Base-by-base conservation (phyloP, 1,284 basidiomycete species). In the Lentinula novae-zelandiae region DNA sequence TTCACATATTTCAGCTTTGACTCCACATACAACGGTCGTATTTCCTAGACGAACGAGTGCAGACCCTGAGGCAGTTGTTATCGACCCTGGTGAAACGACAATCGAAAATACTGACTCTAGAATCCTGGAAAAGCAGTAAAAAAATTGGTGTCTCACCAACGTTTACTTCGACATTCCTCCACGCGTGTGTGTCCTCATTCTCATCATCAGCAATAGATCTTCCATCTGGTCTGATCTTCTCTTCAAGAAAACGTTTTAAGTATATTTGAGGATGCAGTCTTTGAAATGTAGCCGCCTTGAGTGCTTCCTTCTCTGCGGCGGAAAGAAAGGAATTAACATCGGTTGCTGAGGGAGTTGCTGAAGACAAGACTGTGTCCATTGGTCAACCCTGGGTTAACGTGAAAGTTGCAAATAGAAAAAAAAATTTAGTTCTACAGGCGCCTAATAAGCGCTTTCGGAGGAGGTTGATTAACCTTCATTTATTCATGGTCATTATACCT, bases 1-100 rank as follows among this genome's bases (percentile, higher is more conserved):
- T 68, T 94, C 90, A 38, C 93, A 89, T 48, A 95, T 89, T 75
- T 98, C 94, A n/a, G 92, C 93, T 71, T 96, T 96, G 67, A 98
- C 85, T 1, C 95, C 95, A 69, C 95, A 96, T 0, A 97, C 90
- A 36, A 98, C 81, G 0, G 93, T 96, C 10, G 95, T 96, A 60
- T 92, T 84, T 27, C 95, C 95, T 63, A 96, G 72, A n/a, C 92
- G 80, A 10, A 97, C 92, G 33, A 98, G 85, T 0, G 94, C 86
- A 2, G 94, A 96, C 0, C 95, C 94, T 66, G 95, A 82, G 0
- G 95, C 94, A 0, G 95, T 96, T 0, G 90, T 89, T 74, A 98
- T 91, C 0, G 94, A 96, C 58, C 92, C 92, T 81, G 56, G 33
- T 57, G 55, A 39, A 9, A 57, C 13, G 33, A 38, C 34, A 52